Base-by-base conservation (phyloP, 2,329 filamentous ascomycete species). In the Aspergillus sp. region DNA sequence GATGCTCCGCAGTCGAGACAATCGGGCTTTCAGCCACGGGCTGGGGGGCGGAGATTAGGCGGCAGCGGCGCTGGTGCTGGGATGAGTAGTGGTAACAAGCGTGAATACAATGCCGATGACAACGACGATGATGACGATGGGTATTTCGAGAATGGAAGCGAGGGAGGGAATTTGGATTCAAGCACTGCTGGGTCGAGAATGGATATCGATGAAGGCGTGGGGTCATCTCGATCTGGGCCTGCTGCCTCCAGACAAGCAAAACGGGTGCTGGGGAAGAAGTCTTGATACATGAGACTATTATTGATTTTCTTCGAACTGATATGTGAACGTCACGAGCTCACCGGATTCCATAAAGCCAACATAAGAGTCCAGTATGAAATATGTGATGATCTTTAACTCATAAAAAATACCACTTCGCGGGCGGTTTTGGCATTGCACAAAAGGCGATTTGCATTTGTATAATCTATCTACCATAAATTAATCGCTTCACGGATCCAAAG, bases 121-220 rank as follows among this genome's bases (percentile, higher is more conserved):
- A 58, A 69, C 41, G 60, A 69, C 46, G 58, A 69, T 41, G 60
- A 63, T 26, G 65, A 69, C 53, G 60, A 69, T 55, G 65, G 64
- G 7, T 66, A 60, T 45, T 65, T 58, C 44, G 64, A 64, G 27
- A 57, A 62, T 29, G 56, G 56, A 4, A 55, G 59, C 44, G 57
- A 62, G 43, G 54, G 57, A 41, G 57, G 19, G 19, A 19, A 19
- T 19, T 2, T 56, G 28, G 60, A 61, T 51, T 40, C 55, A 12
- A 51, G 56, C 32, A 49, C 55, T 5, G 53, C 56, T 8, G 56
- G 57, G 3, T 62, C 63, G 3, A 55, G 60, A 27, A 71, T 70
- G 68, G 69, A 67, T 57, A 64, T 67, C 45, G 68, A 71, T 49
- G 64, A 68, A 46, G 59, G 58, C 1, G 47, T 57, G 34, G 65